phyloP scores from a whole-genome alignment of 257 asterid species.

The Thymus mandschuricus region DNA sequence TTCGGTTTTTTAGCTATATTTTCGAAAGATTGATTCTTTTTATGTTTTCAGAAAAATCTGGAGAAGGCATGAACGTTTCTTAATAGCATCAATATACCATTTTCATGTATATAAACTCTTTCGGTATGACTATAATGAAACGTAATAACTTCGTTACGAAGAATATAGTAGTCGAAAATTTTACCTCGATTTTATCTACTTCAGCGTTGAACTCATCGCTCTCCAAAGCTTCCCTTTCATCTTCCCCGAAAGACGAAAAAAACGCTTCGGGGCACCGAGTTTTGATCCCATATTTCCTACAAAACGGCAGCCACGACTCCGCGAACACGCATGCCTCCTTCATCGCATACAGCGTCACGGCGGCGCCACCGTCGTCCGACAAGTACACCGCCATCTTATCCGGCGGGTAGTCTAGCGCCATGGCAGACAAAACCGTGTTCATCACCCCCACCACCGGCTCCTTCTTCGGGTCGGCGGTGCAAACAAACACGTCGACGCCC shows the following conservation, averaged over 20 bases:
- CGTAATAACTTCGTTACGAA: no score
- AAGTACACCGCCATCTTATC: constrained; percentile 74
- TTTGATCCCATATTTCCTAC: constrained; percentile 61
- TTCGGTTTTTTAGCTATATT: no score
- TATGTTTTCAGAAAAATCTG: no score
- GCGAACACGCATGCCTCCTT: constrained; percentile 68
- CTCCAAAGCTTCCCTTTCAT: constrained; percentile 48
- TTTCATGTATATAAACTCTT: no score
- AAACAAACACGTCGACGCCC: constrained; percentile 62
- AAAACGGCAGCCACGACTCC: constrained; percentile 64
- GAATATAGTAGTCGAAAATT: no score
- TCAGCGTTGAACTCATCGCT: constrained; percentile 50
- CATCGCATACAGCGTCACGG: constrained; percentile 65
- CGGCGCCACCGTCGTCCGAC: constrained; percentile 81
- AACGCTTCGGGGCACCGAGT: constrained; percentile 74
- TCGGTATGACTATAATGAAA: no score
- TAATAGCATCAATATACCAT: no score
- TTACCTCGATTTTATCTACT: constrained; percentile 57
- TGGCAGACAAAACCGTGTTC: constrained; percentile 82
- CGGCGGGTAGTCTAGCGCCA: constrained; percentile 75
- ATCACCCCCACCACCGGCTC: constrained; percentile 85
- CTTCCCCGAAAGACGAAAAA: constrained; percentile 59
- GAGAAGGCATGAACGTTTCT: no score
- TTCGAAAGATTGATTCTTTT: no score
- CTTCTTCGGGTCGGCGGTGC: constrained; percentile 74